Evolutionary conservation across 2,329 filamentous ascomycete genomes (phyloP), one percentile per base, ranked within the genome.

Genomic region (Claviceps lovelessii): DNA sequence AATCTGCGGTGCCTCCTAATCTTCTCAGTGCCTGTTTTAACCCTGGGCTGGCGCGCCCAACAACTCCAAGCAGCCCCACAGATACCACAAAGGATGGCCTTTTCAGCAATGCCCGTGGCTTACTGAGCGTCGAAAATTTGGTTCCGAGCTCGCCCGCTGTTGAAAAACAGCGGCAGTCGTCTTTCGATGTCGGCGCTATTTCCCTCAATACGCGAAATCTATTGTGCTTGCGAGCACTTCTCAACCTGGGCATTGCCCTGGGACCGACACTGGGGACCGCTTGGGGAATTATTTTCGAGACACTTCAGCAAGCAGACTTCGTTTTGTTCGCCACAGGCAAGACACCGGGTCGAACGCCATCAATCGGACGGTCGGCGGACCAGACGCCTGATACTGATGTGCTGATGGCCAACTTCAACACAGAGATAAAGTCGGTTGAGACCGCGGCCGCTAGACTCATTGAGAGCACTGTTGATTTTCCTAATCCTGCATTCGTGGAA

Each of bases 221-320:
- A 4, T 74, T 97, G 1, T 98, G 93, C 62, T 73, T 98, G 47
- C 78, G 94, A 63, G 93, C 93, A 35, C 75, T 98, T 17, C 73
- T 98, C n/a, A 98, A 98, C 61, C 72, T 98, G 4, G 93, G 93
- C 2, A 98, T 97, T 63, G 93, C 93, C 2, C 72, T 98, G 1
- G 93, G 93, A 0, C 90, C 93, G 3, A 95, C 89, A 0, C 75
- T 98, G 0, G 84, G 86, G 41, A 76, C 79, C 15, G 87, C 91
- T 0, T 98, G 94, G 88, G 84, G 83, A 1, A 97, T 98, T 56
- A 76, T 98, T 17, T 77, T 98, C 1, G 90, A 95, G 63, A 95
- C 90, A 0, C 72, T 98, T 8, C 90, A 96, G 63, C 88, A 96
- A 67, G 90, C 91, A 3, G 93, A 97, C 62, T 83, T 95, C 58